Evolutionary conservation across 169 alveolate species (phyloP), one percentile per base, ranked within the genome.

Genomic region (Plasmodium falciparum): DNA sequence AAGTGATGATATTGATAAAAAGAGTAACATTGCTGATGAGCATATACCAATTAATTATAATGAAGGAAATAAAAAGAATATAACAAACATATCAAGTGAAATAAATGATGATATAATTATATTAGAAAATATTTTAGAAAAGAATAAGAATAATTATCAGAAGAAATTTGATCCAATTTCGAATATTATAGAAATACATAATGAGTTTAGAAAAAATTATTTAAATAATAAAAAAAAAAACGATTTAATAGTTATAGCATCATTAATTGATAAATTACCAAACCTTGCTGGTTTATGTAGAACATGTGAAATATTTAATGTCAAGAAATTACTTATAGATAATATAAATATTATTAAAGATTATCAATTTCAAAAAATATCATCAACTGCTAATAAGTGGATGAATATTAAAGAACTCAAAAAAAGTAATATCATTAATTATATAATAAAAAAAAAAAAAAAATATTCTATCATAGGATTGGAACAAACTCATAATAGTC

Each of bases 311-410:
- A 93, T 97, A 45, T 96, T 96, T 88, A 93, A 95, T 93, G 88
- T 45, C 71, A 91, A 95, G 74, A 88, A 89, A 66, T 88, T 94
- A 66, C 80, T 93, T 61, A 50, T 94, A 39, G 89, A 93, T 69
- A 92, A 70, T 50, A 72, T 83, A 33, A 93, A 91, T 63, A 74
- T 93, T 3, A 62, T 95, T 33, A 94, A 89, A 49, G 96, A 94
- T 69, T 92, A 94, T 15, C 95, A 92, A 9, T 97, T 96, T 91
- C 93, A 90, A 59, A 90, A 95, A 52, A 94, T 97, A 0, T 94
- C 98, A 3, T 97, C 97, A 12, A 95, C 98, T 3, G 97, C 98
- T n/a, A 98, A 97, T 71, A 96, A 95, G 71, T 97, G 98, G 98
- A 88, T 96, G 13, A 97, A 97, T 22, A 92, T 97, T 62, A 73